Evolutionary conservation across 2,329 filamentous ascomycete species (phyloP).

Genomic region (Fusarium drepaniforme): DNA sequence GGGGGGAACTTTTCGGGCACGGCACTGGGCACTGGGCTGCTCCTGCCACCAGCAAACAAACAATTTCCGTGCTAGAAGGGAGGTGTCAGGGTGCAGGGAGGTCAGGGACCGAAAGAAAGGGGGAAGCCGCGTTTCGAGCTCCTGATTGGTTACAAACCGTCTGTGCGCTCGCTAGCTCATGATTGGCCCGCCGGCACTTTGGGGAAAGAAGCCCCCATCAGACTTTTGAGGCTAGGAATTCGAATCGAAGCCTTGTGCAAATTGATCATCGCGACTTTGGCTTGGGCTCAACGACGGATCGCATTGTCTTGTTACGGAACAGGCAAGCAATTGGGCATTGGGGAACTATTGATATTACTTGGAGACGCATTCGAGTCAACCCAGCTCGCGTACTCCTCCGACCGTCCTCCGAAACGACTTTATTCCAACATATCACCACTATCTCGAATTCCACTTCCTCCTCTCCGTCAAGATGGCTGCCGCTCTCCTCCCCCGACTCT

Average conservation of each 20-base stretch:
- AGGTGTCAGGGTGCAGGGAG: conserved; percentile 47
- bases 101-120: conserved; percentile 56
- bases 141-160: conserved; percentile 45
- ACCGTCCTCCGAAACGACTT: conserved; percentile 17
- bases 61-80: conserved; percentile 61
- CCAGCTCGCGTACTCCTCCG: neutral
- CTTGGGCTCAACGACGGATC: conserved; percentile 28
- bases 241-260: conserved; percentile 35
- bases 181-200: conserved; percentile 47
- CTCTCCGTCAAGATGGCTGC: conserved; percentile 58
- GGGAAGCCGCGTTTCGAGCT: conserved; percentile 54
- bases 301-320: conserved; percentile 11
- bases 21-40: conserved; percentile 47
- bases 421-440: conserved; percentile 16
- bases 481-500: conserved; percentile 68
- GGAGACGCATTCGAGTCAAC: neutral
- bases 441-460: conserved; percentile 16
- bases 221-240: conserved; percentile 47
- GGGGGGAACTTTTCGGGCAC: conserved; percentile 55
- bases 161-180: conserved; percentile 47
- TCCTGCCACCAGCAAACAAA: conserved; percentile 58
- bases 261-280: conserved; percentile 37
- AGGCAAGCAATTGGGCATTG: conserved; percentile 15
- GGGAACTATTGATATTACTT: neutral
- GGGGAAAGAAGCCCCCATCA: conserved; percentile 45